Conservation (phyloP, 768 basidiomycete genomes). For the Phaeotremella skinneri region DNA sequence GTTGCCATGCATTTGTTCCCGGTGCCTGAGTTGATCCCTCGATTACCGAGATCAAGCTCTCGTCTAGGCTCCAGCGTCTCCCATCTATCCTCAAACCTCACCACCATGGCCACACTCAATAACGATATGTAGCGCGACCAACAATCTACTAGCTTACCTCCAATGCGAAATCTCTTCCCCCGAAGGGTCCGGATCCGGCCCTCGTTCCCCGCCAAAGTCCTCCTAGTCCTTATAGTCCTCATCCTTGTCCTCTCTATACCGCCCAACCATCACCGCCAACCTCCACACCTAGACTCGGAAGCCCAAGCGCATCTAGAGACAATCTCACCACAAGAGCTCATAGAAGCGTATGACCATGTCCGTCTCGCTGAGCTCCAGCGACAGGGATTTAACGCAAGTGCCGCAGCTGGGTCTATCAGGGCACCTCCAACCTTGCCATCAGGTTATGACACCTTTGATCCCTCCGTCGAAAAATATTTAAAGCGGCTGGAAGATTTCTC, state of each 20-base stretch:
- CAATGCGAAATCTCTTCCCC: slow-evolving; percentile 1
- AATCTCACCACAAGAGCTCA: neutral
- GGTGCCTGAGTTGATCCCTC: neutral
- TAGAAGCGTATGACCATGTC: slow-evolving; percentile 1
- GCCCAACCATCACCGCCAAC: neutral
- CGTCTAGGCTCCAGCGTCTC: no score
- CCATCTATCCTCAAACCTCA: no score
- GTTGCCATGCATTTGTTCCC: neutral
- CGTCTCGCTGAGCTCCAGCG: neutral
- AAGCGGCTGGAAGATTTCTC: slow-evolving; percentile 5
- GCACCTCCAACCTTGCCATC: slow-evolving; percentile 3
- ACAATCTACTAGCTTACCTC: no score
- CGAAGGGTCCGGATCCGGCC: neutral
- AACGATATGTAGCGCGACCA: no score
- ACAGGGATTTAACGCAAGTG: neutral
- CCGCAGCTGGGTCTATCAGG: neutral
- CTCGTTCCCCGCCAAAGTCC: neutral
- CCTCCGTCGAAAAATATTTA: neutral
- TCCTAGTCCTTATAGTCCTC: neutral
- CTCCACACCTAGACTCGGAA: neutral
- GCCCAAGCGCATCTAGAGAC: neutral
- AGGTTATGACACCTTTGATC: slow-evolving; percentile 7
- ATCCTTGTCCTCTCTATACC: neutral
- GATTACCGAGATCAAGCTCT: no score
- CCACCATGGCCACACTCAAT: no score